phyloP scores from a whole-genome alignment of 768 basidiomycete genomes.

The Russula sp. region DNA sequence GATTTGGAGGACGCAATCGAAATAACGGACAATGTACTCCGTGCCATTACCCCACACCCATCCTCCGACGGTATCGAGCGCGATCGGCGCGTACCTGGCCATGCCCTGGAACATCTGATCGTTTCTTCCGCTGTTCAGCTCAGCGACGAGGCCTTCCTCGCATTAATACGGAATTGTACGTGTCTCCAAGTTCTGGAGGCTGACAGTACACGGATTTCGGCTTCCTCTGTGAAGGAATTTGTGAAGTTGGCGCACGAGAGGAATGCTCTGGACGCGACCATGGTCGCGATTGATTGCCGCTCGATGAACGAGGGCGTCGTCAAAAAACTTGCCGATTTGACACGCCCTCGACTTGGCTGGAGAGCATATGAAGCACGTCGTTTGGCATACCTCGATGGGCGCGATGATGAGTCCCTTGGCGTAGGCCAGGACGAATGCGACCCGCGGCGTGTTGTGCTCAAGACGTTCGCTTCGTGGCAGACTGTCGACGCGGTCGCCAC shows the following conservation, averaged over 20 bases:
- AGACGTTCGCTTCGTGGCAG: conserved; percentile 86
- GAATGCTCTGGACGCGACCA: conserved; percentile 47
- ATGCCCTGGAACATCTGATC: conserved; percentile 66
- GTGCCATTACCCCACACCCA: conserved; percentile 53
- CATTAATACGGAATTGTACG: conserved; percentile 62
- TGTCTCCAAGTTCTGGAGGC: conserved; percentile 66
- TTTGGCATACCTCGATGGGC: conserved; percentile 65
- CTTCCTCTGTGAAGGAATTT: conserved; percentile 62
- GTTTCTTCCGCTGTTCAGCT: conserved; percentile 66
- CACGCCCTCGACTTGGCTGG: conserved; percentile 72
- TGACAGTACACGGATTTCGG: conserved; percentile 74
- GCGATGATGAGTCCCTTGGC: conserved; percentile 65
- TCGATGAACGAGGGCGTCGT: conserved; percentile 58
- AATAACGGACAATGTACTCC: conserved; percentile 70
- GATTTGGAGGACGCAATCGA: conserved; percentile 84
- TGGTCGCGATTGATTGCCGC: conserved; percentile 77
- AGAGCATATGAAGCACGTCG: conserved; percentile 69
- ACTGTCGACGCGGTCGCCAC: conserved; percentile 73
- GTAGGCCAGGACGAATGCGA: conserved; percentile 83
- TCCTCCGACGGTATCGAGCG: conserved; percentile 24
- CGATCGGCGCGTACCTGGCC: conserved; percentile 42
- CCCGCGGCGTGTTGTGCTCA: conserved; percentile 64
- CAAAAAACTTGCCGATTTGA: conserved; percentile 55
- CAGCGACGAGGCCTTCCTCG: conserved; percentile 58
- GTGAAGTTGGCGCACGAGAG: conserved; percentile 54